Conservation (phyloP, 768 basidiomycete genomes). For the Tylopilus rubrobrunneus region DNA sequence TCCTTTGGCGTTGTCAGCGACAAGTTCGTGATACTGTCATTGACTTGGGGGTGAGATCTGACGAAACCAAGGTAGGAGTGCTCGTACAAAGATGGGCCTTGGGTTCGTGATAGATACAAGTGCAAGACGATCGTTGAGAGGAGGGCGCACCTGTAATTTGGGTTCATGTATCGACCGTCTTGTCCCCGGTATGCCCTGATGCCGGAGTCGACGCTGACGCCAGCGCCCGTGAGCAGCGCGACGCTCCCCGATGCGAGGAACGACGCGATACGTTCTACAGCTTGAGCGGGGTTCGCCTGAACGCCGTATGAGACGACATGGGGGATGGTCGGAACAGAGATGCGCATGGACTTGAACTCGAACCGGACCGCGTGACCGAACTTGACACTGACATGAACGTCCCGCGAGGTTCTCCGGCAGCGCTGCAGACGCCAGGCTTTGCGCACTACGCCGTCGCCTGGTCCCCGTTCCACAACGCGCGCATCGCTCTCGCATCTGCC, state of each 20-base stretch:
- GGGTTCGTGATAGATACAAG: neutral
- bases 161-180: conserved; percentile 86
- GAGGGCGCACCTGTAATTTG: conserved; percentile 71
- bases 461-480: conserved; percentile 79
- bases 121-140: too few species aligned
- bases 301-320: conserved; percentile 39
- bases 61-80: neutral
- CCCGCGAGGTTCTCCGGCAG: conserved; percentile 40
- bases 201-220: conserved; percentile 93
- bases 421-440: conserved; percentile 74
- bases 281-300: conserved; percentile 39
- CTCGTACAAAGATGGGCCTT: conserved; percentile 56
- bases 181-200: conserved; percentile 89
- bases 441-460: conserved; percentile 79
- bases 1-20: conserved; percentile 68
- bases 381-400: conserved; percentile 29
- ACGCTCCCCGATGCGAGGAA: conserved; percentile 73
- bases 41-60: neutral
- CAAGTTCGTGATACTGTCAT: conserved; percentile 70
- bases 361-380: neutral
- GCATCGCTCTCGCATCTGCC: conserved; percentile 75
- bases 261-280: conserved; percentile 54
- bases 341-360: conserved; percentile 47
- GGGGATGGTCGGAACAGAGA: conserved; percentile 78
- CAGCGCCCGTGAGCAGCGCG: conserved; percentile 81